Conservation (phyloP, 1,284 basidiomycete genomes). For the Malassezia caprae region DNA sequence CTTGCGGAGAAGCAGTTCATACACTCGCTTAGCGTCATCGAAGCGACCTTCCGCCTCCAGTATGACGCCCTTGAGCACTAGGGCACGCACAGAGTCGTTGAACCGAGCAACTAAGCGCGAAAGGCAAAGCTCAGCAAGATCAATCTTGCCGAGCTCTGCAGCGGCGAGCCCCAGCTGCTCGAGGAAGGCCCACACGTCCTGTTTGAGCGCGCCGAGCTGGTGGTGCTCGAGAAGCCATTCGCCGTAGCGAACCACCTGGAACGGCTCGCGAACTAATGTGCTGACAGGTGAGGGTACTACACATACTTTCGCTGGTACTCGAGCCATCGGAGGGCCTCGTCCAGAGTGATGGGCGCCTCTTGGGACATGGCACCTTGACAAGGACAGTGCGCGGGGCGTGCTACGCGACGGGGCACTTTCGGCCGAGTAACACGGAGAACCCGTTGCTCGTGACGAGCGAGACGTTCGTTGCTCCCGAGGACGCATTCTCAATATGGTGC, state of each 20-base stretch:
- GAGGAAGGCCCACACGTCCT: constrained; percentile 62
- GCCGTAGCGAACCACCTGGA: constrained; percentile 62
- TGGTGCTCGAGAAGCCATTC: constrained; percentile 53
- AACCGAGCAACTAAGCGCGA: constrained; percentile 62
- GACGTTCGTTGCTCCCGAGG: not conserved
- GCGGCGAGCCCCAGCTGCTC: constrained; percentile 82
- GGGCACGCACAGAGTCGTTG: constrained; percentile 69
- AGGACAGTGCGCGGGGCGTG: not conserved
- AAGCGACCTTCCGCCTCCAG: constrained; percentile 61
- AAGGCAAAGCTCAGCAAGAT: constrained; percentile 71
- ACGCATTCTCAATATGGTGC: constrained; percentile 7
- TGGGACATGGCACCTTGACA: constrained; percentile 1
- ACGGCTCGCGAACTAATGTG: constrained; percentile 54
- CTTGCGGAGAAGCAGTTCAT: constrained; percentile 59
- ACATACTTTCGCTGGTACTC: constrained; percentile 12
- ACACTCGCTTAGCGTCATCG: constrained; percentile 57
- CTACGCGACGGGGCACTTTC: not conserved
- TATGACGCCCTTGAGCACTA: constrained; percentile 70
- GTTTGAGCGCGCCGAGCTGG: constrained; percentile 51
- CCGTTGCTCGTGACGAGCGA: not conserved
- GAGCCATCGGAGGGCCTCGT: constrained; percentile 11
- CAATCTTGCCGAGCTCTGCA: constrained; percentile 66
- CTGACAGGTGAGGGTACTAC: not conserved
- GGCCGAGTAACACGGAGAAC: constrained; percentile 2
- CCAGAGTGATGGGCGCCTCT: constrained; percentile 6